phyloP scores from a whole-genome alignment of 768 basidiomycete species.

The Dentipellis sp. region DNA sequence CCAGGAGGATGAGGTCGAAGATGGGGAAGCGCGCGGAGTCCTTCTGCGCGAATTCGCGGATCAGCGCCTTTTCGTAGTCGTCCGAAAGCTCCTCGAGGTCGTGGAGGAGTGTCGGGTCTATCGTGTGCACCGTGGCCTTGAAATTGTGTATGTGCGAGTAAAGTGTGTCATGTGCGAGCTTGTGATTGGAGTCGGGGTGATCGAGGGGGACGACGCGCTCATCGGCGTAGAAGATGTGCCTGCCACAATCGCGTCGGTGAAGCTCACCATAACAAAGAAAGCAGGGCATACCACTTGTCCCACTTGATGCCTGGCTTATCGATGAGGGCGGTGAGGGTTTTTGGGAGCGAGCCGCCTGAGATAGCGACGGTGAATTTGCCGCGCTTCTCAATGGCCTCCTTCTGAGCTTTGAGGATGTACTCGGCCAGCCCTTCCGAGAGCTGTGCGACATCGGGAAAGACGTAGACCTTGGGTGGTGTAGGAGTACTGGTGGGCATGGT shows the following conservation, averaged over 20 bases:
- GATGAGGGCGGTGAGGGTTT: slow-evolving; percentile 67
- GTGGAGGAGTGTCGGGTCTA: slow-evolving; percentile 58
- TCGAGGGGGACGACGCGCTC: slow-evolving; percentile 93
- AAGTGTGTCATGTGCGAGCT: slow-evolving; percentile 60
- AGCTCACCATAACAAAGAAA: background rate
- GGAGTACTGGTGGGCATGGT: background rate
- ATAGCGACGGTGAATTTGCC: slow-evolving; percentile 88
- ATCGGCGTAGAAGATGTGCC: slow-evolving; percentile 97
- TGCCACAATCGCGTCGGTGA: slow-evolving; percentile 22
- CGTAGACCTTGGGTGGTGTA: slow-evolving; percentile 45
- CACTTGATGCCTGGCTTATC: slow-evolving; percentile 63
- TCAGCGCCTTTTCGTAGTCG: slow-evolving; percentile 76
- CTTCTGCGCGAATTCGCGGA: slow-evolving; percentile 83
- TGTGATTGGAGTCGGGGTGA: slow-evolving; percentile 88
- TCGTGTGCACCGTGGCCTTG: slow-evolving; percentile 64
- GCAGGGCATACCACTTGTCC: slow-evolving; percentile 76
- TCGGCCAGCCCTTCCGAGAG: slow-evolving; percentile 63
- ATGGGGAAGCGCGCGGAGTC: slow-evolving; percentile 94
- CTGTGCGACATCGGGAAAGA: slow-evolving; percentile 47
- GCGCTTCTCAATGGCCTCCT: slow-evolving; percentile 81
- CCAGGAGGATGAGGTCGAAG: slow-evolving; percentile 95
- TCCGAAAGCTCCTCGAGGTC: slow-evolving; percentile 78
- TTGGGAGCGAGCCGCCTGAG: slow-evolving; percentile 88
- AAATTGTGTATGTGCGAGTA: slow-evolving; percentile 82
- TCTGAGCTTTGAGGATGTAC: slow-evolving; percentile 83